These are phyloP conservation scores for Camellia sinensis DNA, from an alignment of 148 eudicot species.

Conservation along the genomic window DNA sequence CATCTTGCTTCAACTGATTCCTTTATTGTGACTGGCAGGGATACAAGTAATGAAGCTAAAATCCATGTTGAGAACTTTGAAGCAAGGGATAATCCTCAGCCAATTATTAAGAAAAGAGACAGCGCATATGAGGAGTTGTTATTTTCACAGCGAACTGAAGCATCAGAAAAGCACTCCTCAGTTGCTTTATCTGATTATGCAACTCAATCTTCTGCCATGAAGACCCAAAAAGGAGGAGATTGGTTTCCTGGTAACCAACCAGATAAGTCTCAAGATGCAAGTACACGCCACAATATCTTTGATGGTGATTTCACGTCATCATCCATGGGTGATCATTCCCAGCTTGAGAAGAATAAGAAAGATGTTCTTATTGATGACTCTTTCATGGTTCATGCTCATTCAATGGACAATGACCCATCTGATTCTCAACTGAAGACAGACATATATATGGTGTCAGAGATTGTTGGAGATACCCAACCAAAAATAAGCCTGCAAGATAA, in stretches of 20 bases:
- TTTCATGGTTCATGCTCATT: constrained; percentile 56
- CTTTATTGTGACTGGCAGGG: constrained; percentile 40
- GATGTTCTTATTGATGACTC: constrained; percentile 58
- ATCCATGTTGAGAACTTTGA: constrained; percentile 35
- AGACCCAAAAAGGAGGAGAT: constrained; percentile 50
- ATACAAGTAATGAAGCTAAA: constrained; percentile 27
- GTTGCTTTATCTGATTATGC: constrained; percentile 32
- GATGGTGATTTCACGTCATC: constrained; percentile 41
- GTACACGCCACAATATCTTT: constrained; percentile 29
- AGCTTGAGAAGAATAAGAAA: constrained; percentile 35
- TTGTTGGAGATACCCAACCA: constrained; percentile 31
- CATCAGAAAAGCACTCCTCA: constrained; percentile 25
- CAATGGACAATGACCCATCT: constrained; percentile 19
- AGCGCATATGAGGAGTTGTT: constrained; percentile 49
- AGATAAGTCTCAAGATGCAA: constrained; percentile 28
- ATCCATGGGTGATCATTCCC: constrained; percentile 21
- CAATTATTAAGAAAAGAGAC: constrained; percentile 30
- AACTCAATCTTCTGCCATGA: constrained; percentile 32
- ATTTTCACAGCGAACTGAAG: constrained; percentile 42
- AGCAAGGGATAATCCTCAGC: constrained; percentile 31
- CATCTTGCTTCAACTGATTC: constrained; percentile 47
- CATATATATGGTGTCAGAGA: constrained; percentile 48
- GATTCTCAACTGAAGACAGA: constrained; percentile 39
- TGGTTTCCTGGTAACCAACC: constrained; percentile 46
- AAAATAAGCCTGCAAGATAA: constrained; percentile 22